Conservation (phyloP, 805 yeast species). For the Debaryomyces tyrocola region DNA sequence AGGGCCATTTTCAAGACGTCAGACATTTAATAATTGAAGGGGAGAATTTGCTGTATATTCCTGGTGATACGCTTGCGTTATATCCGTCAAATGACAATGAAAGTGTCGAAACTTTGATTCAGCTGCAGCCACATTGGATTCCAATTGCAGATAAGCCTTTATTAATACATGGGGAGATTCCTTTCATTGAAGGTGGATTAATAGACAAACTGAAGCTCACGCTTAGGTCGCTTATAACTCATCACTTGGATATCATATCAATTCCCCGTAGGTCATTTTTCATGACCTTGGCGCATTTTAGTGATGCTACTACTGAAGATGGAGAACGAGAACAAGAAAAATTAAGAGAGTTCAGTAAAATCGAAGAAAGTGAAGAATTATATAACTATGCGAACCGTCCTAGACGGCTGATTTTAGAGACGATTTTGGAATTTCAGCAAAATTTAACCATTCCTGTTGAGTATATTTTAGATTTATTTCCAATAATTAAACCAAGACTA, state of each 20-base stretch:
- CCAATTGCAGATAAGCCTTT: constrained; percentile 65
- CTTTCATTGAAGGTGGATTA: constrained; percentile 57
- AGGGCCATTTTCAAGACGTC: constrained; percentile 88
- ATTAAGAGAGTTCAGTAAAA: constrained; percentile 67
- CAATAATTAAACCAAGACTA: constrained; percentile 74
- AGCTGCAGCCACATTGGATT: constrained; percentile 69
- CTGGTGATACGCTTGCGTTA: constrained; percentile 82
- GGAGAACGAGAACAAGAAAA: constrained; percentile 77
- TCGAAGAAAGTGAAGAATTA: constrained; percentile 76
- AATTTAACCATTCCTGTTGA: constrained; percentile 70
- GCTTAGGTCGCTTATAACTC: constrained; percentile 65
- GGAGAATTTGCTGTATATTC: constrained; percentile 42
- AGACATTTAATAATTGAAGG: constrained; percentile 53
- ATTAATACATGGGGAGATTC: constrained; percentile 34
- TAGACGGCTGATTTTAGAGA: constrained; percentile 81
- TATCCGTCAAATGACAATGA: constrained; percentile 70
- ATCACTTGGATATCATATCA: constrained; percentile 79
- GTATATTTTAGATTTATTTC: constrained; percentile 75
- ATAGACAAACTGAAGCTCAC: constrained; percentile 54
- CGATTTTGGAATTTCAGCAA: constrained; percentile 76
- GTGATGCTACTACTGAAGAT: constrained; percentile 42
- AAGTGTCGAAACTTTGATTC: constrained; percentile 64
- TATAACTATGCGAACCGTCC: constrained; percentile 94
- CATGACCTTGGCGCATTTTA: constrained; percentile 68
- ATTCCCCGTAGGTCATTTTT: constrained; percentile 87